Percentiles rank a stretch among this genome's conserved stretches.
Conservation (phyloP, 163 green algal species). For the Scenedesmus sp. region DNA sequence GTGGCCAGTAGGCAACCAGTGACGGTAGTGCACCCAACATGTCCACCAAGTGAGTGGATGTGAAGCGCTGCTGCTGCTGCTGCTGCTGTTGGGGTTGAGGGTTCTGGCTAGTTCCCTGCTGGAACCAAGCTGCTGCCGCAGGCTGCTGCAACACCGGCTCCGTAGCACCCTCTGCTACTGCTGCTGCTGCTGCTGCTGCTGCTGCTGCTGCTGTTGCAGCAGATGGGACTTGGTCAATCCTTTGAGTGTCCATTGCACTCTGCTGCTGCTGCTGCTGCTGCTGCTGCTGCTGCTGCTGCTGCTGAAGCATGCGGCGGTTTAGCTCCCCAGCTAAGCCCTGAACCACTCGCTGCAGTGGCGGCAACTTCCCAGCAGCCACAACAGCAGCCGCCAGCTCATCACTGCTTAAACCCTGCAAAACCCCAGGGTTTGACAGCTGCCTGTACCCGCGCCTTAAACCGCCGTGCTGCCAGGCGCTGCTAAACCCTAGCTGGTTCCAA, state of each 20-base stretch:
- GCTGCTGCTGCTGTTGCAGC: background rate
- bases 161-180: background rate
- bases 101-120: background rate
- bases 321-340: constrained; percentile 11
- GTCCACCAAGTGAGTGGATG: background rate
- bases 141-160: background rate
- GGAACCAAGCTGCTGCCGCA: background rate
- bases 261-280: background rate
- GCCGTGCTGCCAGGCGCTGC: constrained; percentile 10
- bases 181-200: background rate
- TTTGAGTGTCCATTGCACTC: background rate
- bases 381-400: constrained; percentile 35
- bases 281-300: constrained; percentile 1
- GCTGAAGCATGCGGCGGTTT: background rate
- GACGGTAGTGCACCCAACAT: constrained; percentile 13
- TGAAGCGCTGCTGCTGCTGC: constrained; percentile 48
- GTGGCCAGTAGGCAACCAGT: constrained; percentile 15
- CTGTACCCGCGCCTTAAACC: constrained; percentile 36
- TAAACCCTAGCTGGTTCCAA: constrained; percentile 35
- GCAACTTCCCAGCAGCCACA: constrained; percentile 29
- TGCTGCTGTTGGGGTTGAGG: constrained; percentile 5
- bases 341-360: constrained; percentile 29
- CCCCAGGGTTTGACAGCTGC: background rate
- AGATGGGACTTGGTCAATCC: background rate
- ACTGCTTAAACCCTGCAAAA: background rate